Conservation (phyloP, 192 early-diverging fungal genomes). For the Entomortierella lignicola region DNA sequence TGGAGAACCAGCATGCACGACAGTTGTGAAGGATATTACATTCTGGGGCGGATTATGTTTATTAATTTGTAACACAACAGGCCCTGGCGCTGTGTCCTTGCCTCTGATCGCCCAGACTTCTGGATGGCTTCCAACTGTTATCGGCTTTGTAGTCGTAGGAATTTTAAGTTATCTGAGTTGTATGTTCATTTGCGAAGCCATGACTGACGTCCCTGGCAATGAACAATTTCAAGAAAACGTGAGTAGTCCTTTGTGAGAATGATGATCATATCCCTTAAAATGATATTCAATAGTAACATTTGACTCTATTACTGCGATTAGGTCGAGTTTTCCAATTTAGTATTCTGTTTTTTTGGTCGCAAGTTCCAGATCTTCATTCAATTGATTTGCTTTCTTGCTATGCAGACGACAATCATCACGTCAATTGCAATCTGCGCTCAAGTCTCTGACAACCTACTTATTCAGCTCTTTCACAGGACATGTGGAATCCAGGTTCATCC, state of each 20-base stretch:
- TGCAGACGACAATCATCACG: constrained; percentile 78
- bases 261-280: too few species aligned
- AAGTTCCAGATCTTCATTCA: constrained; percentile 72
- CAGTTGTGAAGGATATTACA: constrained; percentile 50
- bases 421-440: constrained; percentile 78
- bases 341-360: constrained; percentile 72
- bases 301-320: not conserved
- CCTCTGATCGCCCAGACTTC: constrained; percentile 36
- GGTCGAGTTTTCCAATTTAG: constrained; percentile 78
- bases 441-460: constrained; percentile 73
- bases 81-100: constrained; percentile 49
- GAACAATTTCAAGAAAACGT: constrained; percentile 70
- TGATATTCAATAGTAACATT: too few species aligned
- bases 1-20: not conserved
- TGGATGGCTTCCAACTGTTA: constrained; percentile 52
- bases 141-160: constrained; percentile 67
- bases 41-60: constrained; percentile 56
- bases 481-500: constrained; percentile 76
- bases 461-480: constrained; percentile 68
- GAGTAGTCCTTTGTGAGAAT: not conserved
- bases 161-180: constrained; percentile 68
- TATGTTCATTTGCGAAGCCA: constrained; percentile 75
- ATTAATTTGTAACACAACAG: constrained; percentile 57
- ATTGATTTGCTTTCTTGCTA: constrained; percentile 69
- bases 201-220: constrained; percentile 79